Percentiles rank a stretch among this genome's conserved stretches.
These are phyloP conservation scores for Pseudodiploospora longispora DNA, from an alignment of 2,329 filamentous ascomycete genomes.

Conservation along the genomic window DNA sequence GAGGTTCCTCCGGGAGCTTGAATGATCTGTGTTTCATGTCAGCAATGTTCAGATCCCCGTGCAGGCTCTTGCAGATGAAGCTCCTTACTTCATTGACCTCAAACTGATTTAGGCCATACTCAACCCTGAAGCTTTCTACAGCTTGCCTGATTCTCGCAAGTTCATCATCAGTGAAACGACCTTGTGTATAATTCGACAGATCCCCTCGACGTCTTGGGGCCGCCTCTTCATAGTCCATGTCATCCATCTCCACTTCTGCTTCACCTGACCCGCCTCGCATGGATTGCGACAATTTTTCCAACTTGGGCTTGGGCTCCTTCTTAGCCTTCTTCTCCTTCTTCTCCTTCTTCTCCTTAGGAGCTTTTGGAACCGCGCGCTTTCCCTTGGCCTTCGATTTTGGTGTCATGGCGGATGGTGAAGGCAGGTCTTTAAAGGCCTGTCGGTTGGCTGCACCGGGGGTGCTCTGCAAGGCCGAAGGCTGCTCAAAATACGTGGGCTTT, in stretches of 20 bases:
- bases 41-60: constrained; percentile 12
- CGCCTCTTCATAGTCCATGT: not conserved
- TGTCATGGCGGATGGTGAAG: constrained; percentile 25
- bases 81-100: constrained; percentile 38
- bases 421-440: constrained; percentile 16
- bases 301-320: constrained; percentile 14
- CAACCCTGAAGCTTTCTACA: constrained; percentile 36
- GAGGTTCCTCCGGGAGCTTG: constrained; percentile 28
- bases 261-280: constrained; percentile 16
- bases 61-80: constrained; percentile 14
- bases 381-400: constrained; percentile 21
- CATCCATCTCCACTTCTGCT: constrained; percentile 10
- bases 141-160: constrained; percentile 30
- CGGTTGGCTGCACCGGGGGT: constrained; percentile 11
- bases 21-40: constrained; percentile 22
- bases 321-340: constrained; percentile 10
- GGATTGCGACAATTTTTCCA: constrained; percentile 12
- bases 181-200: constrained; percentile 24
- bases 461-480: constrained; percentile 16
- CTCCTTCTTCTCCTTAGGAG: constrained; percentile 5
- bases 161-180: constrained; percentile 37
- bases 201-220: constrained; percentile 13
- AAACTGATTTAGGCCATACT: constrained; percentile 33
- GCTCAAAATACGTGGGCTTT: constrained; percentile 39
- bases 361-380: constrained; percentile 21